Evolutionary conservation across 768 basidiomycete species (phyloP), one percentile per base, ranked within the genome.

Genomic region (Leccinum subtestaceum): DNA sequence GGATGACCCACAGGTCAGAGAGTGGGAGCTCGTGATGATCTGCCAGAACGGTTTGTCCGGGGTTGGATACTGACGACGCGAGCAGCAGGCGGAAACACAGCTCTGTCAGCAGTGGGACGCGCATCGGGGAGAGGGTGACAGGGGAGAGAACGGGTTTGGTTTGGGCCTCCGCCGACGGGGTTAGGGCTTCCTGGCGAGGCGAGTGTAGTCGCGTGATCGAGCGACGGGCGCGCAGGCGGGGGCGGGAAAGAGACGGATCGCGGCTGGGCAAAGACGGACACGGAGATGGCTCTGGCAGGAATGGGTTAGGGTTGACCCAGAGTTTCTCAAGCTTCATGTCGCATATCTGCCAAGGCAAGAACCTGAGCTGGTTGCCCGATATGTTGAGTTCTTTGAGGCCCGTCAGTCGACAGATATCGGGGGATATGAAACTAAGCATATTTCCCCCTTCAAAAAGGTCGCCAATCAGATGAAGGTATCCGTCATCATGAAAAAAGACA

Each of bases 281-380:
- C 10, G 31, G 11, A 32, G 31, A 32, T 11, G 75, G 76, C 11
- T 70, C 71, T 4, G 51, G 53, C 4, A 83, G 60, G 71, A 88
- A 91, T 0, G 81, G 87, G 61, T 92, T 91, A 0, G 84, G 85
- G 40, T 81, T 69, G 3, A 89, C 66, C 19, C 67, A 62, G 5
- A 90, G 72, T 9, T 67, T 75, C 19, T 67, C 66, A 1, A 89
- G 74, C n/a, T 68, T 75, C 81, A 89, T 84, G 31, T 72, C 67
- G n/a, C 79, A 69, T 67, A 91, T 79, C 66, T 91, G 88, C 7
- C 84, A 79, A 13, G 89, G 89, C 0, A 91, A 70, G 68, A 81
- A 87, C 56, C 68, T 64, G 2, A 91, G 71, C 32, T 72, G 69
- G 68, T 91, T 91, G 55, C 78, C 76, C 0, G 85, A 77, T 4